Evolutionary conservation across 192 early-diverging fungal genomes (phyloP).

Genomic region (Coemansia guatemalensis): DNA sequence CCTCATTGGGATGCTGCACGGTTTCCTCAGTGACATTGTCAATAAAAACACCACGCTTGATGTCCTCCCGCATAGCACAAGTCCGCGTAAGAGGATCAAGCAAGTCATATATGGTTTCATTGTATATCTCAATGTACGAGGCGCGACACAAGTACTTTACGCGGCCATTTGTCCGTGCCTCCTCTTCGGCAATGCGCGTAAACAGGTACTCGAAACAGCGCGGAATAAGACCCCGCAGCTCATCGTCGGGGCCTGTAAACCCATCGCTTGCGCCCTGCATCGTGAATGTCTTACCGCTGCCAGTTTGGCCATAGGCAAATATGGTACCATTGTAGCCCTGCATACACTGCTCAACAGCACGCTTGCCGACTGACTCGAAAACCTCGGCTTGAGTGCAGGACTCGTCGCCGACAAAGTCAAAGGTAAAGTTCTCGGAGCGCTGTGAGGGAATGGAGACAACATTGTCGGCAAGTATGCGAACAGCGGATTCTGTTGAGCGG

Average conservation of each 20-base stretch:
- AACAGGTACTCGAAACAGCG: slow-evolving; percentile 66
- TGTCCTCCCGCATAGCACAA: slow-evolving; percentile 64
- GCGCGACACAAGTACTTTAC: slow-evolving; percentile 78
- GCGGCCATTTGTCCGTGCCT: slow-evolving; percentile 47
- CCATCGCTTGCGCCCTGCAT: slow-evolving; percentile 82
- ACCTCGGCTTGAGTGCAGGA: slow-evolving; percentile 54
- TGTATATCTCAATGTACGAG: slow-evolving; percentile 94
- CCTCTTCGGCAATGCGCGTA: slow-evolving; percentile 54
- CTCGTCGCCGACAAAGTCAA: slow-evolving; percentile 64
- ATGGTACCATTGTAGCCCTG: slow-evolving; percentile 75
- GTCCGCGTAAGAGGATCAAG: slow-evolving; percentile 64
- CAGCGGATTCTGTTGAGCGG: slow-evolving; percentile 42
- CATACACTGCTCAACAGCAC: slow-evolving; percentile 65
- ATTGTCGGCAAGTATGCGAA: slow-evolving; percentile 48
- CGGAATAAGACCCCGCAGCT: slow-evolving; percentile 65
- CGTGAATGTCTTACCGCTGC: slow-evolving; percentile 74
- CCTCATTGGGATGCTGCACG: slow-evolving; percentile 60
- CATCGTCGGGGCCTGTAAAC: slow-evolving; percentile 66
- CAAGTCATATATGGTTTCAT: slow-evolving; percentile 87
- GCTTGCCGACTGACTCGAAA: slow-evolving; percentile 56
- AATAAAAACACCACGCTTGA: slow-evolving; percentile 66
- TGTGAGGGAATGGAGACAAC: slow-evolving; percentile 54
- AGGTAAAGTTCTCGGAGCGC: slow-evolving; percentile 63
- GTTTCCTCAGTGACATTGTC: slow-evolving; percentile 67
- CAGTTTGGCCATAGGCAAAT: slow-evolving; percentile 74